Percentiles rank a stretch among this genome's conserved stretches.
Evolutionary conservation across 768 basidiomycete genomes (phyloP).

Genomic region (Gymnopilus junonius): DNA sequence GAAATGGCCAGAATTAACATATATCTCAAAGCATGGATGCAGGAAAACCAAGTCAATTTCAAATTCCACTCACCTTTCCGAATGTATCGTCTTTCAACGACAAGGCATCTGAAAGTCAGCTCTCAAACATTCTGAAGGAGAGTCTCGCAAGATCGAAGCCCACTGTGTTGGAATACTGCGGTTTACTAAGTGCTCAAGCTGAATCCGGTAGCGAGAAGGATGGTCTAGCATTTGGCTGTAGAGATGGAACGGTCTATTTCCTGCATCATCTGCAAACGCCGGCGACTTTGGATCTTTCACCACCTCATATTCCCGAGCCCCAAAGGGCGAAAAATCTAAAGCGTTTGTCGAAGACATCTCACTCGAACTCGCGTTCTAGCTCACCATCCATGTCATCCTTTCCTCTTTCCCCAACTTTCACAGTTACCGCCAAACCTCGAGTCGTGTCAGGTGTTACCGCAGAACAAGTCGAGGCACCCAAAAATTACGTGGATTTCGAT

Average conservation of each 20-base stretch:
- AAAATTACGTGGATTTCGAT: slow-evolving; percentile 81
- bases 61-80: slow-evolving; percentile 41
- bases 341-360: slow-evolving; percentile 25
- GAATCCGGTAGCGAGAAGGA: slow-evolving; percentile 16
- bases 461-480: slow-evolving; percentile 77
- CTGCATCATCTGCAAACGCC: slow-evolving; percentile 30
- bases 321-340: slow-evolving; percentile 24
- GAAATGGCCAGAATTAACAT: not conserved
- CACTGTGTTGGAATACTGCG: slow-evolving; percentile 37
- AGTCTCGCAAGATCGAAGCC: slow-evolving; percentile 37
- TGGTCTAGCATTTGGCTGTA: slow-evolving; percentile 42
- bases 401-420: slow-evolving; percentile 47
- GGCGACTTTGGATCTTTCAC: slow-evolving; percentile 14
- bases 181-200: slow-evolving; percentile 1
- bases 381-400: slow-evolving; percentile 44
- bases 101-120: slow-evolving; percentile 4
- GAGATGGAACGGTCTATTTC: slow-evolving; percentile 49
- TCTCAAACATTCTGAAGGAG: slow-evolving; percentile 28
- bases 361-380: slow-evolving; percentile 36
- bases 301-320: slow-evolving; percentile 19
- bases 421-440: slow-evolving; percentile 57
- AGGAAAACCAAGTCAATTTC: slow-evolving; percentile 8
- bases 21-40: not conserved
- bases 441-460: slow-evolving; percentile 74
- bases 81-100: slow-evolving; percentile 19